phyloP scores from a whole-genome alignment of 768 basidiomycete genomes.

The Mycena indigotica region DNA sequence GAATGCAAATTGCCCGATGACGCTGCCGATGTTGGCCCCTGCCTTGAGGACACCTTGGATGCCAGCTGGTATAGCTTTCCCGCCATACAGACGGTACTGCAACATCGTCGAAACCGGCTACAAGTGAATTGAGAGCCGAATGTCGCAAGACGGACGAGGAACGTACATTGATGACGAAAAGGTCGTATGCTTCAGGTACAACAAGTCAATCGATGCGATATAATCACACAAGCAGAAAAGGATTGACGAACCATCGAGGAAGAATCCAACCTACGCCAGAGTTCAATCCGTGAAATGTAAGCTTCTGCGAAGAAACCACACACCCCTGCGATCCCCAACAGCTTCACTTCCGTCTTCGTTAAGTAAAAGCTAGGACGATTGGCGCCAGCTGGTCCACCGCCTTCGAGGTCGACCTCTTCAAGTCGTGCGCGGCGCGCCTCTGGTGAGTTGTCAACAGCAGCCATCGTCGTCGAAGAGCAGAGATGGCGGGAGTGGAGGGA shows the following conservation, averaged over 20 bases:
- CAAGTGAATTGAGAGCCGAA: neutral
- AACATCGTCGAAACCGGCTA: conserved; percentile 19
- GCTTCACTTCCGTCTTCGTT: neutral
- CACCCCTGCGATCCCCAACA: neutral
- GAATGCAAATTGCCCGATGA: conserved; percentile 59
- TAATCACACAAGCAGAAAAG: too few relatives aligned
- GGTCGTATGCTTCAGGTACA: conserved; percentile 8
- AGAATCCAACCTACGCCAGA: conserved; percentile 13
- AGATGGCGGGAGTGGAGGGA: too few relatives aligned
- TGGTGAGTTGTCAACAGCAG: too few relatives aligned
- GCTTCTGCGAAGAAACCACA: neutral
- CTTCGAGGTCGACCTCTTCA: neutral
- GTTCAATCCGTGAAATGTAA: neutral
- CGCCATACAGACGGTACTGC: conserved; percentile 46
- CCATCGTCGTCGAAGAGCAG: too few relatives aligned
- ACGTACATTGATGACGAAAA: conserved; percentile 16
- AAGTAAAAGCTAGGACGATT: neutral
- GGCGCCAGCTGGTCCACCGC: neutral
- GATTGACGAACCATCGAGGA: conserved; percentile 10
- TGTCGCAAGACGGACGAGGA: neutral
- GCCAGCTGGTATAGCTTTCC: conserved; percentile 44
- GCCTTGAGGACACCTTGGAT: conserved; percentile 61
- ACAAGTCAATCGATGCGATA: neutral
- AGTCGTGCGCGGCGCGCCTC: neutral
- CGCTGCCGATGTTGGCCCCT: conserved; percentile 60